phyloP scores from a whole-genome alignment of 2,329 filamentous ascomycete genomes.

The Alternaria alternata region DNA sequence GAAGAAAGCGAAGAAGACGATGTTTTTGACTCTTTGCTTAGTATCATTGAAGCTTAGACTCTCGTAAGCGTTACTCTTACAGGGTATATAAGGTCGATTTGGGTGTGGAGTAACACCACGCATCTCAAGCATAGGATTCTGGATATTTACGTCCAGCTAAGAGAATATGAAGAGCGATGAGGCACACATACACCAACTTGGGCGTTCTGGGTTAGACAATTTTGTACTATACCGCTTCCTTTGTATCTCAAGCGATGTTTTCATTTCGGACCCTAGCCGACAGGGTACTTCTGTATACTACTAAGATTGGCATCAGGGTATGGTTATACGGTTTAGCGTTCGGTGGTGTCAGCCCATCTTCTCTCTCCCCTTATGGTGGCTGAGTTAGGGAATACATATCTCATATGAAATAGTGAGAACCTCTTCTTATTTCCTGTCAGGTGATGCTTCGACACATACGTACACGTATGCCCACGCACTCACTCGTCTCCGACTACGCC shows the following conservation, averaged over 20 bases:
- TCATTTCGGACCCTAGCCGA: constrained; percentile 1
- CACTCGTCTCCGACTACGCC: neutral
- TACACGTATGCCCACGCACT: neutral
- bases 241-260: constrained; percentile 3
- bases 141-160: neutral
- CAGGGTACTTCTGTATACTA: constrained; percentile 12
- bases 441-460: neutral
- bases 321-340: neutral
- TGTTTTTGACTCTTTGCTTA: constrained; percentile 34
- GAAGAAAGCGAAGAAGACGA: constrained; percentile 27
- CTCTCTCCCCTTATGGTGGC: neutral
- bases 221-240: neutral
- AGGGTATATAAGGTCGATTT: neutral
- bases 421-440: neutral
- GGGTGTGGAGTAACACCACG: too few species aligned
- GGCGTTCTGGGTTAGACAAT: neutral
- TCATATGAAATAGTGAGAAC: neutral
- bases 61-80: neutral
- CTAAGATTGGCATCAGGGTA: constrained; percentile 8
- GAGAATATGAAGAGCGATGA: neutral
- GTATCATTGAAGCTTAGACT: constrained; percentile 27
- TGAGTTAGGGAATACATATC: neutral
- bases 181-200: neutral
- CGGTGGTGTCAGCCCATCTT: neutral
- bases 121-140: neutral